Conservation (phyloP, 2,329 filamentous ascomycete genomes). For the Diaporthe nobilis region DNA sequence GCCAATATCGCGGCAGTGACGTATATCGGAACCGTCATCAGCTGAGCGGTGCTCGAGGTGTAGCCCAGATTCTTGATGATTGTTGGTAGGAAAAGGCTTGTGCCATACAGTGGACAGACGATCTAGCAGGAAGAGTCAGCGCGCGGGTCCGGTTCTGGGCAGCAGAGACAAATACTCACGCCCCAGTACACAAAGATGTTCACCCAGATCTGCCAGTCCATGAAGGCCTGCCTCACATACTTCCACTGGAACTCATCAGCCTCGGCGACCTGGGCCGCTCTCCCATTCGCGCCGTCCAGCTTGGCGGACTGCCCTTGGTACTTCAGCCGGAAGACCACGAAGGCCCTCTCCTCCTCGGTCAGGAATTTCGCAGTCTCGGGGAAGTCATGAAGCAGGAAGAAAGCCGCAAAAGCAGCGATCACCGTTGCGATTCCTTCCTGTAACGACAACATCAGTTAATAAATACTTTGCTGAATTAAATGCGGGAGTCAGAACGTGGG, state of each 20-base stretch:
- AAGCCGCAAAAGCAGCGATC: conserved; percentile 72
- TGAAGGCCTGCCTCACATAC: conserved; percentile 80
- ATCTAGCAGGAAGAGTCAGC: conserved; percentile 52
- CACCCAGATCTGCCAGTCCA: conserved; percentile 84
- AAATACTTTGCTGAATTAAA: no score
- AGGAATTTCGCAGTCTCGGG: conserved; percentile 85
- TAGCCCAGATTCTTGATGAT: conserved; percentile 75
- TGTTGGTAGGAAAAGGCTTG: conserved; percentile 73
- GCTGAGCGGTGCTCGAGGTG: conserved; percentile 69
- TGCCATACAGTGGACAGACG: conserved; percentile 68
- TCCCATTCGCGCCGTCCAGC: conserved; percentile 36
- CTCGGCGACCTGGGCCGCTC: conserved; percentile 63
- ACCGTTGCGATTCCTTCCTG: conserved; percentile 59
- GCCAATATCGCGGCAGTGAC: conserved; percentile 74
- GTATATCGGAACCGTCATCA: conserved; percentile 74
- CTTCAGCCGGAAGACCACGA: conserved; percentile 79
- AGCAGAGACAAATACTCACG: conserved; percentile 62
- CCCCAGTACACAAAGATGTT: conserved; percentile 75
- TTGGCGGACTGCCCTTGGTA: conserved; percentile 65
- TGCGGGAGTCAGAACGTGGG: no score
- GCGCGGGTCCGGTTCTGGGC: conserved; percentile 41
- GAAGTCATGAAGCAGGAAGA: conserved; percentile 84
- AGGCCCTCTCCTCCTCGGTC: conserved; percentile 76
- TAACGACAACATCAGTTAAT: no score
- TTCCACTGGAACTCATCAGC: conserved; percentile 82